Evolutionary conservation across 164 flowering plant genomes (phyloP), one percentile per base, ranked within the genome.

Genomic region (Berberis thunbergii): DNA sequence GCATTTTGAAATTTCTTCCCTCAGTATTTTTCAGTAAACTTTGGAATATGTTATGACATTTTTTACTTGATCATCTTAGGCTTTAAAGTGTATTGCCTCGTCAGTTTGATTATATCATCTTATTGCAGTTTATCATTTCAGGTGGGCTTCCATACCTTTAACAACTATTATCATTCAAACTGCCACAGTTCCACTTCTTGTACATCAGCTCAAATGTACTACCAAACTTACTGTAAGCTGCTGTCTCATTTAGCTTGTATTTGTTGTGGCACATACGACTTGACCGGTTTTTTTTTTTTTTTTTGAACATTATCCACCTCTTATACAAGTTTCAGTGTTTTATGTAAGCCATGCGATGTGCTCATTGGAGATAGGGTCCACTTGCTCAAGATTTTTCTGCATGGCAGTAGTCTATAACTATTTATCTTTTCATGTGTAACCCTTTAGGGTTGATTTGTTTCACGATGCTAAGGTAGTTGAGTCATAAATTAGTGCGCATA

Each of bases 101-200:
- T 52, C 54, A 8, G 8, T 11, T 52, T 11, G 2, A 7, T 52
- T 52, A 52, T 46, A 26, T 52, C 11, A 26, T 10, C 3, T 10
- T 7, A 52, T 10, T 52, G n/a, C 8, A 52, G 54, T 52, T 52
- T 57, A 38, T 53, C 69, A 7, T 50, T 74, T 42, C 77, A 95
- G 97, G 99, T 89, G 97, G 96, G 94, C 86, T 12, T 76, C 96
- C 48, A 91, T 95, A 61, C 84, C 78, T 59, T 52, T 82, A 57
- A 79, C 94, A 49, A 89, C 96, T 45, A 9, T 95, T 65, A 38
- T 95, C 74, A 89, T 95, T 72, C 85, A 97, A 69, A 64, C 71
- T 13, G 73, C 78, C 6, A 81, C 89, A 45, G 56, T 83, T 73
- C 99, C 99, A 1, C 67, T 95, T 66, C 69, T 86, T 44, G 77